Percentiles rank a stretch among this genome's conserved stretches.
These are phyloP conservation scores for Cerioporus squamosus DNA, from an alignment of 1,284 basidiomycete genomes.

Conservation along the genomic window DNA sequence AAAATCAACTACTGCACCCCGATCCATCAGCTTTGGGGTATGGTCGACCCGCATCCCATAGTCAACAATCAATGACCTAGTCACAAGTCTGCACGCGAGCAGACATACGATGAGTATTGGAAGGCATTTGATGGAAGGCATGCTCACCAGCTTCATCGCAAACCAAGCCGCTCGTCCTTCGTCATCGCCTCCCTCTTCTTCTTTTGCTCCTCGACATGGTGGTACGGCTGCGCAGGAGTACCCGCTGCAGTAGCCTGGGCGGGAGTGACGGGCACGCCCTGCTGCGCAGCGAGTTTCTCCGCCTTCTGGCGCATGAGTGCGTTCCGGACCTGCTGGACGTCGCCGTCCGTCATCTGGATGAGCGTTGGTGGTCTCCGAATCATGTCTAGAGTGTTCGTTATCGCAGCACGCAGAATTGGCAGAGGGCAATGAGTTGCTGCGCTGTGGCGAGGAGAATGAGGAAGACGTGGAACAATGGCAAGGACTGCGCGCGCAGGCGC, in stretches of 20 bases:
- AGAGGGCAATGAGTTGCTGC: neutral
- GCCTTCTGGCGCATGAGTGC: slow-evolving; percentile 58
- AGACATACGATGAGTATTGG: neutral
- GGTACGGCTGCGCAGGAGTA: slow-evolving; percentile 24
- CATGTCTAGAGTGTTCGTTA: slow-evolving; percentile 50
- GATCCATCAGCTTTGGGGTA: too few relatives aligned
- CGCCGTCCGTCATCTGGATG: slow-evolving; percentile 71
- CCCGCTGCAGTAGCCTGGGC: slow-evolving; percentile 9
- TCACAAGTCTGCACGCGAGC: neutral
- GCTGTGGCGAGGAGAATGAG: slow-evolving; percentile 8
- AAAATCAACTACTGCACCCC: too few relatives aligned
- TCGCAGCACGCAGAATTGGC: too few relatives aligned
- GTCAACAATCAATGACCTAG: neutral
- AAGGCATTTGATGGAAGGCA: too few relatives aligned
- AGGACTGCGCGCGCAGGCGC: slow-evolving; percentile 23
- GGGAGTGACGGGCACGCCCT: slow-evolving; percentile 16
- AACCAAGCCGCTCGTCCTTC: slow-evolving; percentile 41
- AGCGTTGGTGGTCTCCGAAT: slow-evolving; percentile 76
- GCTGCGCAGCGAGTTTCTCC: slow-evolving; percentile 34
- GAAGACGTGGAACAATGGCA: slow-evolving; percentile 21
- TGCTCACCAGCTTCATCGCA: slow-evolving; percentile 21
- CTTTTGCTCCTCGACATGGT: slow-evolving; percentile 41
- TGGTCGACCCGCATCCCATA: too few relatives aligned
- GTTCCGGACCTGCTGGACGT: slow-evolving; percentile 75
- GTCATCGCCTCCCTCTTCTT: slow-evolving; percentile 41